Evolutionary conservation across 805 yeast species (phyloP).

Genomic region (Blastobotrys terrestris): DNA sequence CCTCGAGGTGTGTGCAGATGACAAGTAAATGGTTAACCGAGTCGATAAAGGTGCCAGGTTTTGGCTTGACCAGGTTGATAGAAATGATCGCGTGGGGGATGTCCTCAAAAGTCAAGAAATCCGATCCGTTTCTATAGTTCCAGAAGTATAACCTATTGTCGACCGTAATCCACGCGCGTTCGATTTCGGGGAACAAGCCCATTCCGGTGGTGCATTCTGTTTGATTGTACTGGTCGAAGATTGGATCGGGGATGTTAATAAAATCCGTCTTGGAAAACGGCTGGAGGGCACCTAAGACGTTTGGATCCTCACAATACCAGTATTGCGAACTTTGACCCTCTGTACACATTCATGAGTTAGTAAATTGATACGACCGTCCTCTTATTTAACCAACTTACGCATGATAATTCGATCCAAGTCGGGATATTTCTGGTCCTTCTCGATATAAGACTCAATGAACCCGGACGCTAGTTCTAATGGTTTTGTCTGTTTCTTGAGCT

Average conservation of each 20-base stretch:
- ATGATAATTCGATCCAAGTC: conserved; percentile 30
- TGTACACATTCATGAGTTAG: conserved; percentile 4
- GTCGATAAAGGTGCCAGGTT: conserved; percentile 70
- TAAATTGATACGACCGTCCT: not conserved
- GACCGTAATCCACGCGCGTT: conserved; percentile 78
- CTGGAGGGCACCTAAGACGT: conserved; percentile 30
- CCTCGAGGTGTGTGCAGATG: conserved; percentile 72
- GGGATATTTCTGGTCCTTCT: conserved; percentile 28
- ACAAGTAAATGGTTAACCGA: conserved; percentile 66
- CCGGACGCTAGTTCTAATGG: conserved; percentile 24
- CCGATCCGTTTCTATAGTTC: conserved; percentile 63
- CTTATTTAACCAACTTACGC: conserved; percentile 13
- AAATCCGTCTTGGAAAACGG: conserved; percentile 70
- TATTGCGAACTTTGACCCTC: conserved; percentile 27
- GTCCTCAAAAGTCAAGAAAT: conserved; percentile 76
- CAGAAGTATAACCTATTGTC: conserved; percentile 80
- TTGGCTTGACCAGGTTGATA: conserved; percentile 76
- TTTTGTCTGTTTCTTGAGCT: conserved; percentile 12
- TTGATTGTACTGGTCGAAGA: conserved; percentile 60
- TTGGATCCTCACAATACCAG: conserved; percentile 17
- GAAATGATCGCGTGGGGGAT: conserved; percentile 70
- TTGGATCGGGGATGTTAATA: conserved; percentile 71
- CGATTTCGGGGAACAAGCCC: conserved; percentile 78
- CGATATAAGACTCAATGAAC: conserved; percentile 25
- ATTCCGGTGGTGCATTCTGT: conserved; percentile 63